Conservation (phyloP, 441 rosid genomes). For the Populus hybrid region DNA sequence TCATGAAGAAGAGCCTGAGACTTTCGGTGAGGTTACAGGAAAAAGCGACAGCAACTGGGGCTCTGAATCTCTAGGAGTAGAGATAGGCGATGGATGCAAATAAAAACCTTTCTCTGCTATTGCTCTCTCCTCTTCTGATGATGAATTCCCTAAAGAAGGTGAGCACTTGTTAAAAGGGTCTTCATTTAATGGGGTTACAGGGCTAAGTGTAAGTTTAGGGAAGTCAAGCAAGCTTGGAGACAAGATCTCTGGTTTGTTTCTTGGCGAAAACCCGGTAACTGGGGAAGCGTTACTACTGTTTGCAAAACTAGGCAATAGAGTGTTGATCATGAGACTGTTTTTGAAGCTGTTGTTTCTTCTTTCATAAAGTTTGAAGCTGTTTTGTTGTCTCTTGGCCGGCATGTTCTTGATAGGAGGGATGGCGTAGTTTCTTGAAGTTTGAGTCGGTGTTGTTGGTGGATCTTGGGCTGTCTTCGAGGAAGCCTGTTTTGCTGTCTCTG, state of each 20-base stretch:
- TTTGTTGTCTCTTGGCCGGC: constrained; percentile 41
- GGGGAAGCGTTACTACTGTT: constrained; percentile 13
- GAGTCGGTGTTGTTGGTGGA: constrained; percentile 29
- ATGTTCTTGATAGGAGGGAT: constrained; percentile 65
- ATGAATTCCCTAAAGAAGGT: constrained; percentile 50
- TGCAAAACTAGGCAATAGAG: constrained; percentile 44
- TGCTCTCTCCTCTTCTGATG: constrained; percentile 74
- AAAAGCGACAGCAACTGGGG: constrained; percentile 86
- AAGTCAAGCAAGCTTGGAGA: constrained; percentile 91
- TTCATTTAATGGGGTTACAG: constrained; percentile 81
- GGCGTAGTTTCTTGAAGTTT: constrained; percentile 21
- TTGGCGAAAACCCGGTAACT: constrained; percentile 47
- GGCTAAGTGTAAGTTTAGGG: constrained; percentile 84
- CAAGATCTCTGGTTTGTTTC: constrained; percentile 53
- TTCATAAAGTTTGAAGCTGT: constrained; percentile 78
- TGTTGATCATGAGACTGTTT: constrained; percentile 75
- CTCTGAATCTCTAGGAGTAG: constrained; percentile 75
- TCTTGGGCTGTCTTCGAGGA: constrained; percentile 37
- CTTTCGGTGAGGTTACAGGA: constrained; percentile 72
- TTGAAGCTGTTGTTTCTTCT: constrained; percentile 71
- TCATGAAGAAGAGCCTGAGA: constrained; percentile 47
- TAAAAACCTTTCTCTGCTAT: constrained; percentile 40
- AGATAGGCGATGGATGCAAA: constrained; percentile 76
- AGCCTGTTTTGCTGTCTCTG: constrained; percentile 61
- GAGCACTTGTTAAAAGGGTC: constrained; percentile 64